These are phyloP conservation scores for Marasmius tenuissimus DNA, from an alignment of 1,284 basidiomycete genomes.

Conservation along the genomic window DNA sequence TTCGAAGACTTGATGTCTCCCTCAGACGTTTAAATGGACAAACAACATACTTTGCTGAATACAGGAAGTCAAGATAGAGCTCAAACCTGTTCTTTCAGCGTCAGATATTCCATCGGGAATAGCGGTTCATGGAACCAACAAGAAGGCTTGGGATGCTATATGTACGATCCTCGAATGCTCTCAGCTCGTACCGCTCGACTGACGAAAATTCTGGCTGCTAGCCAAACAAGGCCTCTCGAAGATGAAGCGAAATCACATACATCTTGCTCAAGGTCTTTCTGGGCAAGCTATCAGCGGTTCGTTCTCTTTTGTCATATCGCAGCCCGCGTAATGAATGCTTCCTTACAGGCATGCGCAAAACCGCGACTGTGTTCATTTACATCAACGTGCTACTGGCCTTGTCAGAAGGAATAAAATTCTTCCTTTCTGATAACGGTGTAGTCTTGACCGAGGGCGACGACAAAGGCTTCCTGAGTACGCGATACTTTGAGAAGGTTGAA, in stretches of 20 bases:
- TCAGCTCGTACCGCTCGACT: background rate
- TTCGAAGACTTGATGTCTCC: background rate
- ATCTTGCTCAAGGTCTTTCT: slow-evolving; percentile 75
- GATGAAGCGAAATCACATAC: slow-evolving; percentile 88
- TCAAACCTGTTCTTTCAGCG: slow-evolving; percentile 60
- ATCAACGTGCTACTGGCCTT: slow-evolving; percentile 74
- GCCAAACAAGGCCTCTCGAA: slow-evolving; percentile 74
- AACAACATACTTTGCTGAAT: too few relatives aligned
- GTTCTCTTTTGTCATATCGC: slow-evolving; percentile 17
- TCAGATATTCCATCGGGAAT: slow-evolving; percentile 62
- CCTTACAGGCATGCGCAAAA: slow-evolving; percentile 72
- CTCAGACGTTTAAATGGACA: background rate
- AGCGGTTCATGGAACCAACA: slow-evolving; percentile 79
- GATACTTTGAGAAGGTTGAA: slow-evolving; percentile 1
- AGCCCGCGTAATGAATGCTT: background rate
- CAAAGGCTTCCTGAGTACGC: slow-evolving; percentile 46
- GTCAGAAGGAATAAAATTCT: slow-evolving; percentile 69
- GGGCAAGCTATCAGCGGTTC: slow-evolving; percentile 74
- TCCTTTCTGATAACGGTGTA: slow-evolving; percentile 81
- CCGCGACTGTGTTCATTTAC: slow-evolving; percentile 74
- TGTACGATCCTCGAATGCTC: slow-evolving; percentile 37
- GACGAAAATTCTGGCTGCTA: slow-evolving; percentile 23
- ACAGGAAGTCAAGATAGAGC: slow-evolving; percentile 66
- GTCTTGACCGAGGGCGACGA: slow-evolving; percentile 76
- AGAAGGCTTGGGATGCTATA: slow-evolving; percentile 70